Evolutionary conservation across 441 rosid genomes (phyloP).

Genomic region (Croton laevigatus): DNA sequence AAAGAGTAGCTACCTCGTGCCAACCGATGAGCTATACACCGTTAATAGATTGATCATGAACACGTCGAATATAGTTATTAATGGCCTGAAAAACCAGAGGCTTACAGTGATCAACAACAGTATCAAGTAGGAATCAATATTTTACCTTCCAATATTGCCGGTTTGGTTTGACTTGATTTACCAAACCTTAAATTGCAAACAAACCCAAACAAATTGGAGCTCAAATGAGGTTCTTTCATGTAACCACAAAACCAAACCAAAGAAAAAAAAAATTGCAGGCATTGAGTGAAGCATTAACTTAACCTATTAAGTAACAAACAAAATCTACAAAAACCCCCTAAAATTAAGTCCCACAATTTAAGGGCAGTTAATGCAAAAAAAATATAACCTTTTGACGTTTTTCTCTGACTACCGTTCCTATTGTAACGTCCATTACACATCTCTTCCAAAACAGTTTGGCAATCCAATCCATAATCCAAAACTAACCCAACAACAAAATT

Average conservation of each 20-base stretch:
- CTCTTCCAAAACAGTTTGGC: neutral
- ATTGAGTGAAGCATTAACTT: neutral
- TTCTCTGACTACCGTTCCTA: slow-evolving; percentile 21
- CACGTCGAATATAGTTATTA: no score
- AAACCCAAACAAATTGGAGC: no score
- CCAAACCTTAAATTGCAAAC: no score
- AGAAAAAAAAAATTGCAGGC: neutral
- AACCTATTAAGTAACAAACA: slow-evolving; percentile 2
- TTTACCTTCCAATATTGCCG: no score
- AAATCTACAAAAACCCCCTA: slow-evolving; percentile 7
- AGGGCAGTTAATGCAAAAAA: slow-evolving; percentile 18
- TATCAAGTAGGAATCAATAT: no score
- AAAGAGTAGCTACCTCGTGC: no score
- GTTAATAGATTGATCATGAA: no score
- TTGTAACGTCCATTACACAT: slow-evolving; percentile 18
- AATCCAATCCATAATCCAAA: neutral
- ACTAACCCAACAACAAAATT: slow-evolving; percentile 3
- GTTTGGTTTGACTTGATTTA: no score
- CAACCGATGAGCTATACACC: no score
- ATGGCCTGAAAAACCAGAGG: no score
- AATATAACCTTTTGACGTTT: slow-evolving; percentile 6
- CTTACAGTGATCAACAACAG: no score
- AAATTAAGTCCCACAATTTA: slow-evolving; percentile 11
- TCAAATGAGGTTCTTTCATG: no score
- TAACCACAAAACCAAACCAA: neutral